A percentile compares a stretch with the other conserved stretches of the same genome.
These are phyloP conservation scores for Rhodosporidiobolus odoratus DNA, from an alignment of 768 basidiomycete genomes.

Conservation along the genomic window DNA sequence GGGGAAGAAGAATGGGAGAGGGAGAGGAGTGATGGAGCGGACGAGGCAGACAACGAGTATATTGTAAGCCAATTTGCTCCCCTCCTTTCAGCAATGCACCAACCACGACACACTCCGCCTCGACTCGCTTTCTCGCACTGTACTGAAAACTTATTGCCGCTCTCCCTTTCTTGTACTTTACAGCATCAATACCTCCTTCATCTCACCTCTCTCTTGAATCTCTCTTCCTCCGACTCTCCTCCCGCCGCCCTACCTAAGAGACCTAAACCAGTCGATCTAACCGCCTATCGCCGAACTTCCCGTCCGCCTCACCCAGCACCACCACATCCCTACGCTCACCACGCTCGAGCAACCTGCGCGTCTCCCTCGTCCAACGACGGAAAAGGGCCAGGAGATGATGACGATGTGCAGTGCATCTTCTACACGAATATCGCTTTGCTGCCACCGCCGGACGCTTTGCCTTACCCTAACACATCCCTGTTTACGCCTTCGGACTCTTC, in stretches of 20 bases:
- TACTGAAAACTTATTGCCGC: neutral
- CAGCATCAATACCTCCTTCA: constrained; percentile 31
- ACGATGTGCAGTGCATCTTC: constrained; percentile 31
- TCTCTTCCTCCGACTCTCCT: neutral
- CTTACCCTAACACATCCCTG: constrained; percentile 18
- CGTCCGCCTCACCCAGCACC: constrained; percentile 7
- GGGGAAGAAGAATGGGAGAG: constrained; percentile 29
- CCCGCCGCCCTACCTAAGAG: neutral
- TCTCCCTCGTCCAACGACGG: neutral
- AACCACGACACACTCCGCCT: too few species aligned
- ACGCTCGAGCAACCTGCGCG: constrained; percentile 24
- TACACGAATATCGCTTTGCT: constrained; percentile 36
- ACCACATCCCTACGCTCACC: constrained; percentile 31
- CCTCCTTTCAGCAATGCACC: too few species aligned
- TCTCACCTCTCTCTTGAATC: constrained; percentile 1
- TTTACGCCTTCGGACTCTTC: neutral
- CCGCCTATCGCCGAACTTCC: neutral
- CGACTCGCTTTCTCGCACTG: neutral
- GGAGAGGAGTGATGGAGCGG: too few species aligned
- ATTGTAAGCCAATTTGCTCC: constrained; percentile 27
- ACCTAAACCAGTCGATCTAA: neutral
- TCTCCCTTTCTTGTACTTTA: neutral
- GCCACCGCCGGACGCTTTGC: constrained; percentile 26
- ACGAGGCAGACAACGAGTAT: too few species aligned
- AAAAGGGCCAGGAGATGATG: neutral